Base-by-base conservation (phyloP, 352 stramenopile species). In the Phytopythium sindhum region DNA sequence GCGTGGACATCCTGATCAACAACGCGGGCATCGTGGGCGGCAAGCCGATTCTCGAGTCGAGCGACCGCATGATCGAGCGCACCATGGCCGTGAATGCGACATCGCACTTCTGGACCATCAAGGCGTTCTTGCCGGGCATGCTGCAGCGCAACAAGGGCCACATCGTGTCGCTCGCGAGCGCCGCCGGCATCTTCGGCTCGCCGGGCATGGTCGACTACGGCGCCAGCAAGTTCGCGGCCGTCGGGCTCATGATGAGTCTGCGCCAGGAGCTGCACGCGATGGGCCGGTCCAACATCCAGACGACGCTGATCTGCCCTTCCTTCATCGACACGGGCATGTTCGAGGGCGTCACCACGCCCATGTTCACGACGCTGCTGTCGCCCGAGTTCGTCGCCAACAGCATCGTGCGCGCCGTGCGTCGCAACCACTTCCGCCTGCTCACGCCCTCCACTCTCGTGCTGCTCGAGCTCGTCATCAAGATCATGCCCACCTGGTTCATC, bases 281-380 rank as follows among this genome's bases (percentile, higher is more conserved):
- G 70, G 65, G 68, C 12, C 67, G 72, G 29, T 57, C 66, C 56
- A 66, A 69, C 28, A 71, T 89, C 31, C 76, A 83, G 50, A 80
- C 74, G 42, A 84, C 80, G 12, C 61, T 88, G 31, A 69, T 85
- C 45, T 89, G 78, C 51, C 80, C 80, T n/a, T 75, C 74, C 12
- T 84, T 80, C 57, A 81, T 89, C 68, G 72, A 67, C 39, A 89
- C 75, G 1, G 80, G 80, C 11, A 89, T 89, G 80, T 89, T 89
- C 35, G 64, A 83, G n/a, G 80, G 80, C 10, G 80, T 86, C 14
- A 64, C 39, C 10, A 65, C 75, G 10, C 73, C 73, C 24, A 60
- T 58, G 5, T 75, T 81, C 44, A 80, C 75, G 48, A 53, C 54
- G 29, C 80, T 74, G 73, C 57, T 87, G 41, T 68, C 69, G 21